Conservation (phyloP, 805 yeast genomes). For the Lipomyces chichibuensis region DNA sequence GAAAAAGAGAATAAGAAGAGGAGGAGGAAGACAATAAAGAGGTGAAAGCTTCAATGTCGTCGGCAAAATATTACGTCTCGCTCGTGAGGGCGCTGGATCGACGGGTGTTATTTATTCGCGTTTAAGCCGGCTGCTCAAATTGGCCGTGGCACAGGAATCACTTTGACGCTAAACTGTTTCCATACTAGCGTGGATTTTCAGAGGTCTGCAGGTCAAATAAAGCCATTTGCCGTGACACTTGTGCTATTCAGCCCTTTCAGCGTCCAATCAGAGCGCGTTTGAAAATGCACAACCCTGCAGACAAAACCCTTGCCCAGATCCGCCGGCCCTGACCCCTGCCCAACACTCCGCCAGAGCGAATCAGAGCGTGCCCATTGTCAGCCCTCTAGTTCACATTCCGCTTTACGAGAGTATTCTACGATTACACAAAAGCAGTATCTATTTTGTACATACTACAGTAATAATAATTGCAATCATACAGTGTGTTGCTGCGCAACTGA, state of each 20-base stretch:
- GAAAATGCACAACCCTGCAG: background rate
- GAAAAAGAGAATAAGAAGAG: slow-evolving; percentile 1
- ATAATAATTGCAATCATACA: background rate
- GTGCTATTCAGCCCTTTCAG: background rate
- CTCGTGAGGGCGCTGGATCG: background rate
- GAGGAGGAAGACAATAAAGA: slow-evolving; percentile 1
- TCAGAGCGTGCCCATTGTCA: background rate
- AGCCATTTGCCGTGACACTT: slow-evolving; percentile 12
- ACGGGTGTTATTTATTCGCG: slow-evolving; percentile 10
- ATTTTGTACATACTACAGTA: background rate
- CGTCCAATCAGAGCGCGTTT: slow-evolving; percentile 21
- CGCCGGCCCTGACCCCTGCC: background rate
- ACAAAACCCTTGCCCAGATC: background rate
- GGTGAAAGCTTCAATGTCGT: background rate
- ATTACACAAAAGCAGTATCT: background rate
- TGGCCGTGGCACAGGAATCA: background rate
- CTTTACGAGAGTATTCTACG: no score
- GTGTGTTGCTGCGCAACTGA: background rate
- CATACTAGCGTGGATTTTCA: background rate
- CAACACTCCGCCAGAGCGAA: background rate
- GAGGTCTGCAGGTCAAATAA: slow-evolving; percentile 26
- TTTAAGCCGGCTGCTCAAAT: background rate
- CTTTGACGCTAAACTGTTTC: slow-evolving; percentile 3
- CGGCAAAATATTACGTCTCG: background rate
- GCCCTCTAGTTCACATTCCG: background rate